Conservation (phyloP, 345 rosid genomes). For the Eucalyptus decipiens region DNA sequence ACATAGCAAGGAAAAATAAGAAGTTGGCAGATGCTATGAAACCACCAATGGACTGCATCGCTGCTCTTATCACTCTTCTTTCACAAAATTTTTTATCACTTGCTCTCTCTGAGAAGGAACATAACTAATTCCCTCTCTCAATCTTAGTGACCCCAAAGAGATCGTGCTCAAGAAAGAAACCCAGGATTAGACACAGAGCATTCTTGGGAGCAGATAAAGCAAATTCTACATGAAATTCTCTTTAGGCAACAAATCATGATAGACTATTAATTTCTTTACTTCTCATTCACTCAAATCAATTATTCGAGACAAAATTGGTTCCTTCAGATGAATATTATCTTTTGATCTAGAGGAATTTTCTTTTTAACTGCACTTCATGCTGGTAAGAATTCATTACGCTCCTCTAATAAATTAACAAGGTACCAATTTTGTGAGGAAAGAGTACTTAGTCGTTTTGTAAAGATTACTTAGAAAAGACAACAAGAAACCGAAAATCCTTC, state of each 20-base stretch:
- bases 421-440: background rate
- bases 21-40: background rate
- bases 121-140: background rate
- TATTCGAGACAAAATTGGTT: background rate
- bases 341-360: background rate
- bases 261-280: background rate
- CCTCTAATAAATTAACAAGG: background rate
- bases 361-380: background rate
- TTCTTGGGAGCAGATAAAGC: background rate
- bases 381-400: background rate
- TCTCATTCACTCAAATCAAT: background rate
- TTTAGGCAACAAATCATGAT: background rate
- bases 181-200: background rate
- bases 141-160: background rate
- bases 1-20: background rate
- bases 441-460: background rate
- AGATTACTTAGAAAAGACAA: background rate
- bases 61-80: background rate
- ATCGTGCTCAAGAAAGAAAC: background rate
- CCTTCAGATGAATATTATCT: background rate
- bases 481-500: background rate
- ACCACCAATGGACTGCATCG: background rate
- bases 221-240: background rate
- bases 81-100: background rate
- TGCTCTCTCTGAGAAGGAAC: background rate